phyloP scores from a whole-genome alignment of 768 basidiomycete genomes.

The Rhodotorula graminis region DNA sequence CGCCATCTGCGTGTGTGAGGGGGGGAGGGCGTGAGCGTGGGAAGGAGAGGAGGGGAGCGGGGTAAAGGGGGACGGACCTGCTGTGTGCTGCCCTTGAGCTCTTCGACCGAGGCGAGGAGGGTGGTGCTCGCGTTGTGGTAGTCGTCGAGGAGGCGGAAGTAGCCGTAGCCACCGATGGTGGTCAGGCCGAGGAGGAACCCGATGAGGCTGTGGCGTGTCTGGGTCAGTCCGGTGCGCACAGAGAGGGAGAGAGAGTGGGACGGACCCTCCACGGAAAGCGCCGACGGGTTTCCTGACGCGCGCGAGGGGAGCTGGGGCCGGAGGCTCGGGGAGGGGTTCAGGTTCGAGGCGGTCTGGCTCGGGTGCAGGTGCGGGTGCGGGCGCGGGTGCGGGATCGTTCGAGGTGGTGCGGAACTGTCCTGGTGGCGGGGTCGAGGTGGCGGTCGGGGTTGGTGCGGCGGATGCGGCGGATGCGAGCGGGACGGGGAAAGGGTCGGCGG shows the following conservation, averaged over 20 bases:
- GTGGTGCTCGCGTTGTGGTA: constrained; percentile 8
- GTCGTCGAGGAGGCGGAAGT: constrained; percentile 25
- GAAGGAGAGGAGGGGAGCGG: neutral
- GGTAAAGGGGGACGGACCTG: constrained; percentile 4
- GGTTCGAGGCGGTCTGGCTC: neutral
- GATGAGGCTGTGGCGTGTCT: constrained; percentile 25
- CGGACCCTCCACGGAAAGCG: constrained; percentile 28
- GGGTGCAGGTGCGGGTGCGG: neutral
- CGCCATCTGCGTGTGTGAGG: neutral
- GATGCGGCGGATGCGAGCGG: neutral
- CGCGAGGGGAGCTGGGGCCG: neutral
- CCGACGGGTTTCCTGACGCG: constrained; percentile 19
- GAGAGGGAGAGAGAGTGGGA: neutral
- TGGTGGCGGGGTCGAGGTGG: neutral
- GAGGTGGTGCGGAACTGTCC: no score
- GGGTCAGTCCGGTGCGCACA: no score
- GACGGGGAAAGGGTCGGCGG: neutral
- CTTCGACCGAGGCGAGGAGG: constrained; percentile 19
- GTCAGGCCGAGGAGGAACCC: constrained; percentile 29
- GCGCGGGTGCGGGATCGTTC: neutral
- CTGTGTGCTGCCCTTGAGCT: constrained; percentile 13
- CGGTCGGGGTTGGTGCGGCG: neutral
- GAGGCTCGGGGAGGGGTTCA: neutral
- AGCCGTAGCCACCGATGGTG: constrained; percentile 24
- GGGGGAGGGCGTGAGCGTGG: no score